Evolutionary conservation across 192 early-diverging fungal species (phyloP).

Genomic region (Anaeromyces robustus): DNA sequence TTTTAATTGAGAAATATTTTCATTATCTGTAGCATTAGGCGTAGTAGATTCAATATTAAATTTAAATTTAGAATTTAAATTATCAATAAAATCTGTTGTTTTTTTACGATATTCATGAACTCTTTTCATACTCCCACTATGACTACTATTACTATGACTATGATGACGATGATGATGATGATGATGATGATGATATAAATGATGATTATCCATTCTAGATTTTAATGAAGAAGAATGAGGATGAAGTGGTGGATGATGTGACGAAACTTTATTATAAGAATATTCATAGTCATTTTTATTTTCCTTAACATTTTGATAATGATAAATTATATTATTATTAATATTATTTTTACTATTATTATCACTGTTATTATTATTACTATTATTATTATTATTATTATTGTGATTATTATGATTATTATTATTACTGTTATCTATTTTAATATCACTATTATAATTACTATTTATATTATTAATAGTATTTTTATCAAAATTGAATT

Average conservation of each 20-base stretch:
- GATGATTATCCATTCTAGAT: neutral
- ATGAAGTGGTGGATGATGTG: neutral
- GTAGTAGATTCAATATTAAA: neutral
- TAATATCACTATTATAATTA: too few relatives aligned
- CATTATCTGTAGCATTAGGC: neutral
- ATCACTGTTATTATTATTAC: neutral
- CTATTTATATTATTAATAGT: too few relatives aligned
- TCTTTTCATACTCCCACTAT: neutral
- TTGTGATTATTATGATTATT: neutral
- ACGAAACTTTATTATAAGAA: neutral
- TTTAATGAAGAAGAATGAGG: neutral
- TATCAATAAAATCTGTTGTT: too few relatives aligned
- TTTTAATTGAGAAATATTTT: too few relatives aligned
- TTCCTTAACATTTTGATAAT: neutral
- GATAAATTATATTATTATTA: neutral
- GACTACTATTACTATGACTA: neutral
- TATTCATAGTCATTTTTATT: neutral
- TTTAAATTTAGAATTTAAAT: neutral
- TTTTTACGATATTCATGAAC: neutral
- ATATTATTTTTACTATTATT: neutral
- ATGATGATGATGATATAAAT: neutral
- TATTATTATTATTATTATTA: neutral
- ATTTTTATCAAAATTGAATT: too few relatives aligned
- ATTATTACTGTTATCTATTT: neutral
- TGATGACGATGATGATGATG: neutral